Base-by-base conservation (phyloP, 1,284 basidiomycete species). In the Cryptococcus depauperatus region DNA sequence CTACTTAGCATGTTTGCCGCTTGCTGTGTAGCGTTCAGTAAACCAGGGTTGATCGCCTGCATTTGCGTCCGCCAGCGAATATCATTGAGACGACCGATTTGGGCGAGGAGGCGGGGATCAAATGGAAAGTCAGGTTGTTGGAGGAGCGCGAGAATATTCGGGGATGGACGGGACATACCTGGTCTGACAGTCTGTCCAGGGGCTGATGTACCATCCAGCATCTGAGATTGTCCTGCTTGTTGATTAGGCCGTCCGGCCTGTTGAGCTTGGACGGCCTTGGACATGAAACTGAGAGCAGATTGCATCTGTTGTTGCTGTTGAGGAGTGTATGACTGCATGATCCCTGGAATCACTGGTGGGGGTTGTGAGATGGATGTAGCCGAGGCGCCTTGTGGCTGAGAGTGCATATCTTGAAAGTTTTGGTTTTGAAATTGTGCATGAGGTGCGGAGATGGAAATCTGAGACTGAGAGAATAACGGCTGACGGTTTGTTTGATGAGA, bases 81-180 rank as follows among this genome's bases (percentile, higher is more conserved):
- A 37, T 68, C 55, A 34, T 51, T 52, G 5, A 56, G 26, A 22
- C 58, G 50, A 6, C 41, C 50, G 7, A 66, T 40, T 19, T 55
- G 45, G 0, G 59, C 46, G 2, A 68, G 35, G 16, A 68, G 37
- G n/a, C 61, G 50, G 3, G 50, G 57, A 43, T 69, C 61, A 47
- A 69, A 67, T 1, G 64, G 66, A 45, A 68, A 69, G 43, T 64
- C 64, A 35, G 55, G 47, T 2, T 33, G 32, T 21, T 38, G 16
- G 2, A 25, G 37, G 13, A 22, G 37, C 22, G 37, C 13, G 39
- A 28, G 7, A 33, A n/a, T n/a, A n/a, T n/a, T n/a, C n/a, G n/a
- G n/a, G n/a, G n/a, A n/a, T n/a, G n/a, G n/a, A n/a, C n/a, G n/a
- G n/a, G n/a, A n/a, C n/a, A n/a, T n/a, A n/a, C n/a, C n/a, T n/a